Evolutionary conservation across 2,329 filamentous ascomycete genomes (phyloP).

Genomic region (Claviceps arundinis): DNA sequence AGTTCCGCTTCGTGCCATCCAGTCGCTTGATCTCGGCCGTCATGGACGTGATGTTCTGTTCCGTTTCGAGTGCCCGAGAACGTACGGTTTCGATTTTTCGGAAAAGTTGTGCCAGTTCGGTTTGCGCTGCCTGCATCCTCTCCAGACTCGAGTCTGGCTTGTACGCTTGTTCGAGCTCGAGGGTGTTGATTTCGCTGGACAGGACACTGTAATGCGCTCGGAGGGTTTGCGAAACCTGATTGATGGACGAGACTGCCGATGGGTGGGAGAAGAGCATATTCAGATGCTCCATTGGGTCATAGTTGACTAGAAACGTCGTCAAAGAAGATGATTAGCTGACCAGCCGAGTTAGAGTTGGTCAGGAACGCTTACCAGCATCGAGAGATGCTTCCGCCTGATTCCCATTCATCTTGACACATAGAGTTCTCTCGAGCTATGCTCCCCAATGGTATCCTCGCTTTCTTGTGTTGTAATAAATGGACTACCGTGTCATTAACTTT

Average conservation of each 20-base stretch:
- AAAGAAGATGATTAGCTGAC: background rate
- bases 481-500: background rate
- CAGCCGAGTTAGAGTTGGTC: background rate
- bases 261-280: conserved; percentile 90
- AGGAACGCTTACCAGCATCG: conserved; percentile 28
- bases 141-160: conserved; percentile 78
- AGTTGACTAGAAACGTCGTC: conserved; percentile 43
- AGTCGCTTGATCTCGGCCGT: conserved; percentile 96
- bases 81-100: conserved; percentile 90
- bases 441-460: background rate
- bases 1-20: conserved; percentile 90
- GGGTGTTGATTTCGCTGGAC: conserved; percentile 58
- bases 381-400: conserved; percentile 22
- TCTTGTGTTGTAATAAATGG: background rate
- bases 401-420: conserved; percentile 25
- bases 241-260: conserved; percentile 66
- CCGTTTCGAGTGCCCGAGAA: conserved; percentile 77
- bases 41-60: conserved; percentile 95
- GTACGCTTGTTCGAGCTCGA: conserved; percentile 67
- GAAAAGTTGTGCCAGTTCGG: conserved; percentile 81
- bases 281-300: conserved; percentile 84
- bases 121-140: conserved; percentile 82
- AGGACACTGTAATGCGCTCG: conserved; percentile 69
- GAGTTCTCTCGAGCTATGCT: background rate
- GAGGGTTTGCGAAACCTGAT: conserved; percentile 60